Base-by-base conservation (phyloP, 306 rosid species). In the Malus fusca region DNA sequence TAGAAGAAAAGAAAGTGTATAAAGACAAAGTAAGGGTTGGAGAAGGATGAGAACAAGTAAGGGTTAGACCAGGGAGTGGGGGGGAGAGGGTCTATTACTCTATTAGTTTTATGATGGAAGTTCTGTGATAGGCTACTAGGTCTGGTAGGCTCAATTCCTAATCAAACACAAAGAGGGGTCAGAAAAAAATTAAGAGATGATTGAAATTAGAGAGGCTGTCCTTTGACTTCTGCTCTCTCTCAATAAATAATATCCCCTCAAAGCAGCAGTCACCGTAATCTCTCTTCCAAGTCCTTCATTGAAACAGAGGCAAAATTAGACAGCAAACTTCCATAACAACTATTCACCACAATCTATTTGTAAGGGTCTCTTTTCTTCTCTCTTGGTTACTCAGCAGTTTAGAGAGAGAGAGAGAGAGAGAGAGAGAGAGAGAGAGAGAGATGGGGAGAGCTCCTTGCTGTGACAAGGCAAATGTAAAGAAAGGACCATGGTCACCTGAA, bases 371-470 rank as follows among this genome's bases (percentile, higher is more conserved):
- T 13, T 23, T 59, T 62, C 69, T 68, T 51, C 48, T 28, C 25
- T 68, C 56, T 56, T 23, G 56, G 53, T 68, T 19, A 61, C 52
- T 56, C 43, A 58, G 40, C n/a, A 31, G 72, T 68, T 40, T 35
- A 71, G 52, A 72, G 78, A 22, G 59, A 66, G 46, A 72, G 37
- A 68, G 65, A 71, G 26, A 26, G 26, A 26, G 25, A n/a, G 59
- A 62, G 46, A 69, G 37, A 68, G 65, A 78, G 0, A 42, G 59
- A 53, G 42, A 73, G 52, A 12, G 3, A 28, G 60, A 72, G 78
- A 22, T 91, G 98, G 98, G 98, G 0, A 91, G 98, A 74, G 92
- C 97, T 86, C 98, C 98, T 66, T 94, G 98, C 46, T 94, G 98
- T 81, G 98, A 94, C 79, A 94, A 94, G 86, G 88, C 90, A 35